phyloP scores from a whole-genome alignment of 768 basidiomycete species.

The Trametes cingulata region DNA sequence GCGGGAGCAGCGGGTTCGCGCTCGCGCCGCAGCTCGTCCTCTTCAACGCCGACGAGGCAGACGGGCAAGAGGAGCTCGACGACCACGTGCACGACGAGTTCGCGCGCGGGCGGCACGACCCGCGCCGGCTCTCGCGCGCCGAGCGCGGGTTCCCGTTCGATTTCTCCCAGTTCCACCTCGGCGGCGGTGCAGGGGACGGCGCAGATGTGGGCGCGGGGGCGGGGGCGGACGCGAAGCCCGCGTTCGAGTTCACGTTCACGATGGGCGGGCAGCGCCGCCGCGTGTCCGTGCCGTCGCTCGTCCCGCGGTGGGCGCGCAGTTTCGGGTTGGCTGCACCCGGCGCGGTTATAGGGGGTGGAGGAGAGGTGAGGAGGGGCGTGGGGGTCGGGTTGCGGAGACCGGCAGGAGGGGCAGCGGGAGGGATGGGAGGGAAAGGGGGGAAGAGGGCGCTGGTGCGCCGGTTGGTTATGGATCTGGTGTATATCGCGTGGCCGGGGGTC shows the following conservation, averaged over 20 bases:
- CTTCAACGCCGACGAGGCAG: not conserved
- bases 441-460: conserved; percentile 9
- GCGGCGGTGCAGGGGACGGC: not conserved
- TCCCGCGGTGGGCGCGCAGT: conserved; percentile 25
- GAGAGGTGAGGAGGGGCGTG: not conserved
- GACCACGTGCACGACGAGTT: conserved; percentile 25
- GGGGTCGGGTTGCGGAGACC: not conserved
- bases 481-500: conserved; percentile 16
- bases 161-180: too few relatives aligned
- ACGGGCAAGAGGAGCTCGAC: conserved; percentile 8
- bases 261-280: conserved; percentile 56
- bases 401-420: not conserved
- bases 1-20: conserved; percentile 4
- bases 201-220: conserved; percentile 4
- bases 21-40: not conserved
- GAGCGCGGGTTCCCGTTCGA: not conserved
- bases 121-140: conserved; percentile 14
- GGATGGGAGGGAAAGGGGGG: not conserved
- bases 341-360: too few relatives aligned
- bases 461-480: conserved; percentile 13
- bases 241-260: conserved; percentile 55
- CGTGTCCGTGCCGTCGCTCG: conserved; percentile 40
- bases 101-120: conserved; percentile 21
- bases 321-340: not conserved
- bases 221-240: not conserved